Percentiles rank a stretch among this genome's conserved stretches.
phyloP scores from a whole-genome alignment of 495 filamentous ascomycete genomes.

The Clohesyomyces aquaticus region DNA sequence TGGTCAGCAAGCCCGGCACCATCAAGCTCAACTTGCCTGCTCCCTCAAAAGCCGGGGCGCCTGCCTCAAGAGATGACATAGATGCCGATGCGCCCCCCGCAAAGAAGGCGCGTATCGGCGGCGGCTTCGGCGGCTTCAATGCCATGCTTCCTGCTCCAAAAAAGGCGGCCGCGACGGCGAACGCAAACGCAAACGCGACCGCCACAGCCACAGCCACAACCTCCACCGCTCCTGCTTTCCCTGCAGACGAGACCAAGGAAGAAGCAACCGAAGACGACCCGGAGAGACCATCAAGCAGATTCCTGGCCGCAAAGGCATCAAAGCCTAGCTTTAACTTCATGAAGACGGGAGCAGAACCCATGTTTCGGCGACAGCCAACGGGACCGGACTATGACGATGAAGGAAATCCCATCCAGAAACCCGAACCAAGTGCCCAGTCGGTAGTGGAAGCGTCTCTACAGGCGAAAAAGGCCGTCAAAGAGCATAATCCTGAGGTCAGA shows the following conservation, averaged over 20 bases:
- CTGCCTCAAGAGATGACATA: conserved; percentile 44
- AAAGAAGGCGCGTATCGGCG: conserved; percentile 67
- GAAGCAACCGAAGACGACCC: no score
- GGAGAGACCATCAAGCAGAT: conserved; percentile 49
- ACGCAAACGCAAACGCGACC: no score
- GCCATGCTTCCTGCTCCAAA: conserved; percentile 88
- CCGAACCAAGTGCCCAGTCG: background rate
- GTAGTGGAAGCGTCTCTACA: conserved; percentile 42
- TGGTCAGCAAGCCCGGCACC: conserved; percentile 78
- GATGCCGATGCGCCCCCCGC: conserved; percentile 65
- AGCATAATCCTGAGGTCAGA: conserved; percentile 40
- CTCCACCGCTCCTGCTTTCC: no score
- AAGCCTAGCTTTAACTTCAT: conserved; percentile 61
- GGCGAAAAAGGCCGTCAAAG: conserved; percentile 43
- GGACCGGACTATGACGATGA: conserved; percentile 20
- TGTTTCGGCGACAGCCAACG: conserved; percentile 66
- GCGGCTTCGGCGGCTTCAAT: conserved; percentile 76
- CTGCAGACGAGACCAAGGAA: conserved; percentile 46
- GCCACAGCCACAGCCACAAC: no score
- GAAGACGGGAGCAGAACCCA: conserved; percentile 78
- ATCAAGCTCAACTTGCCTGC: conserved; percentile 79
- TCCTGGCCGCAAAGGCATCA: conserved; percentile 45
- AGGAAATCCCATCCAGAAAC: conserved; percentile 16
- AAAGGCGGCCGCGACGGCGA: conserved; percentile 67
- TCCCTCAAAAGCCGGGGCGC: conserved; percentile 55